Percentiles rank a stretch among this genome's conserved stretches.
Evolutionary conservation across 257 asterid species (phyloP).

Genomic region (Rhazya stricta): DNA sequence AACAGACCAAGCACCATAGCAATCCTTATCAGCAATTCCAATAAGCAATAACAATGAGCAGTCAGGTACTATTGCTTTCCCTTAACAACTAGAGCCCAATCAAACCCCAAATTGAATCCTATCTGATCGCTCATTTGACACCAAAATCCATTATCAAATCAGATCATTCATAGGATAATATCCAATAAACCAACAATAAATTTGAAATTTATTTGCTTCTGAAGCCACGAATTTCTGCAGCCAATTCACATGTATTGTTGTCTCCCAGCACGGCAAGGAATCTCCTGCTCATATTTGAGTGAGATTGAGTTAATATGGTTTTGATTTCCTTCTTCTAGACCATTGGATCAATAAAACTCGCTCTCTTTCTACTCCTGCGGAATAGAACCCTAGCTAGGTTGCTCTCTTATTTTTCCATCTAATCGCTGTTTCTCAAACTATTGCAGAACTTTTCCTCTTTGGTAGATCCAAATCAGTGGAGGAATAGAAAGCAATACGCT

Average conservation of each 20-base stretch:
- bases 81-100: neutral
- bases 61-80: neutral
- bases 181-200: neutral
- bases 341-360: neutral
- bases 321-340: neutral
- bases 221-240: neutral
- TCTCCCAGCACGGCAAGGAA: neutral
- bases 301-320: neutral
- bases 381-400: neutral
- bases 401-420: neutral
- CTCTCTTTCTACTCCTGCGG: neutral
- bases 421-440: neutral
- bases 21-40: neutral
- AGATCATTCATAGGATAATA: neutral
- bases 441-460: neutral
- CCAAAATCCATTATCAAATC: neutral
- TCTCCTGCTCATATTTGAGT: neutral
- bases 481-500: neutral
- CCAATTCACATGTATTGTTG: neutral
- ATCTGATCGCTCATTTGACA: neutral
- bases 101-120: neutral
- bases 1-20: too few species aligned
- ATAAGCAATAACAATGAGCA: too few species aligned
- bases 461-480: neutral
- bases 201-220: neutral